Evolutionary conservation across 192 early-diverging fungal genomes (phyloP), one percentile per base, ranked within the genome.

Genomic region (Coemansia sp.): DNA sequence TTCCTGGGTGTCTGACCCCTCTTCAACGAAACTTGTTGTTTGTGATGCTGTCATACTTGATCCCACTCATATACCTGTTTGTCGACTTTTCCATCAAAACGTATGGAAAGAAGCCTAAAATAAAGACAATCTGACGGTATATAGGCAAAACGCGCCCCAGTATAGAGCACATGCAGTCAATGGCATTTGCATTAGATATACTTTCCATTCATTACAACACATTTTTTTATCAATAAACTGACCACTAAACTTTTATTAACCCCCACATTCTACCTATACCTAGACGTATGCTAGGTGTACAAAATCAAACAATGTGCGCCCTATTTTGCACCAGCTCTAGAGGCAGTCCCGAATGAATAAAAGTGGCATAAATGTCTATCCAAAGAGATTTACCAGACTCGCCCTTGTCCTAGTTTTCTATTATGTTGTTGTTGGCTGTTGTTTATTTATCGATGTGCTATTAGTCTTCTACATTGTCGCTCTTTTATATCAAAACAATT

Each of bases 11-110:
- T 67, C 65, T 76, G 16, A 90, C 85, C 10, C 85, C 86, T 41
- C 87, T 87, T 11, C 86, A 91, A 43, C 70, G 81, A 51, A 88
- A 89, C 63, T 90, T 92, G 64, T 81, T 92, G 66, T 84, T 82
- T 71, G 82, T 92, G 55, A 92, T 90, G 70, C 85, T 91, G 20
- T 86, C 75, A 34, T 94, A 96, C 73, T 80, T 96, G 40, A 86
- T 91, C 36, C 91, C 93, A 47, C 84, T 96, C 36, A 91, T 90
- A 54, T 90, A 90, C 62, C 76, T 94, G 71, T 96, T 94, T 86
- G 88, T 93, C 18, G 90, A 93, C 54, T 96, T 96, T 81, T 90
- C 90, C 27, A 87, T 87, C 74, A 89, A 85, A 55, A 93, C 90
- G 18, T 94, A 94, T 51, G 76, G 76, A 46, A 84, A 78, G 59